A percentile compares a stretch with the other conserved stretches of the same genome.
phyloP scores from a whole-genome alignment of 441 rosid species.

The Gossypium davidsonii region DNA sequence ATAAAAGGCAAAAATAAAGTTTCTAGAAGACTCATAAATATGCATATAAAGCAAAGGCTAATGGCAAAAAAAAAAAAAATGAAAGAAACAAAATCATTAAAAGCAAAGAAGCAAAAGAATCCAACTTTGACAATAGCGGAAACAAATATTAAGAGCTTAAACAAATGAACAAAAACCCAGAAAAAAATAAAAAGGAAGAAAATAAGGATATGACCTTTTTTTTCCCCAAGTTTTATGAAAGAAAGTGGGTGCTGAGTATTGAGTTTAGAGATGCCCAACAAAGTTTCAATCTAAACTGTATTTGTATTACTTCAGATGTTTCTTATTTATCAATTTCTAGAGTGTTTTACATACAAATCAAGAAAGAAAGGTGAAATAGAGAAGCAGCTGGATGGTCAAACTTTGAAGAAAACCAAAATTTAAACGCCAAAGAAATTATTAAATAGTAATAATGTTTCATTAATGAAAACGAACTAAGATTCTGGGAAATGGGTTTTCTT shows the following conservation, averaged over 20 bases:
- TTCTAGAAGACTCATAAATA: slow-evolving; percentile 16
- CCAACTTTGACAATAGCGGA: neutral
- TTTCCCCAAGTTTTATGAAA: neutral
- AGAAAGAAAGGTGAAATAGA: slow-evolving; percentile 13
- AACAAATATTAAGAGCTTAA: neutral
- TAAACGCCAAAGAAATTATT: neutral
- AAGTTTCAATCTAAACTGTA: neutral
- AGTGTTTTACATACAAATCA: slow-evolving; percentile 12
- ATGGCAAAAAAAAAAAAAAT: slow-evolving; percentile 20
- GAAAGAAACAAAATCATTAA: slow-evolving; percentile 31
- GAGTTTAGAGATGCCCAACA: slow-evolving; percentile 1
- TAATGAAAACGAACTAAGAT: neutral
- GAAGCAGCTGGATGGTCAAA: slow-evolving; percentile 14
- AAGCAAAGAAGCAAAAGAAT: neutral
- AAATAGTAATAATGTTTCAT: neutral
- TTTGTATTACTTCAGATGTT: too few species aligned
- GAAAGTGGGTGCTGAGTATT: neutral
- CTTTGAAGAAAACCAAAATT: neutral
- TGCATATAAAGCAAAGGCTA: slow-evolving; percentile 6
- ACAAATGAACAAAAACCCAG: neutral
- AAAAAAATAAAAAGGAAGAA: neutral
- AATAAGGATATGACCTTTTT: slow-evolving; percentile 13
- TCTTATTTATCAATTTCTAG: neutral
- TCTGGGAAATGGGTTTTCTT: neutral
- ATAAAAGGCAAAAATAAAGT: slow-evolving; percentile 10